Evolutionary conservation across 352 stramenopile species (phyloP).

Genomic region (Pythium guiyangense): DNA sequence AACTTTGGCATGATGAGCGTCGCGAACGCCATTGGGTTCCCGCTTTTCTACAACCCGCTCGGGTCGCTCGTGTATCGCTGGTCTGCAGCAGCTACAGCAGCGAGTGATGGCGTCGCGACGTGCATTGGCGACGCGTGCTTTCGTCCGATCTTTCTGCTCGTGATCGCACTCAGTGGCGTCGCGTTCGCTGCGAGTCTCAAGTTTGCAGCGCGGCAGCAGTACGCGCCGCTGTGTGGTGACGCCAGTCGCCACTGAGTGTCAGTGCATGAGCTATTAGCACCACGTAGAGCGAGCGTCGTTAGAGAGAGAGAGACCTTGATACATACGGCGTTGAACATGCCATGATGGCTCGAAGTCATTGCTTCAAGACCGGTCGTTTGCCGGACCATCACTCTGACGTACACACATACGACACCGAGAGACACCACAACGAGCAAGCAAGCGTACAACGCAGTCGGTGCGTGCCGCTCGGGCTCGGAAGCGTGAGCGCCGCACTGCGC

Average conservation of each 20-base stretch:
- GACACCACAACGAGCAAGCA: too few species aligned
- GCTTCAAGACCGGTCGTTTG: too few species aligned
- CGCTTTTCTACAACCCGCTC: conserved; percentile 65
- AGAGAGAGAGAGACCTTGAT: not conserved
- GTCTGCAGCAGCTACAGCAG: conserved; percentile 21
- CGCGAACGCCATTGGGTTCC: conserved; percentile 69
- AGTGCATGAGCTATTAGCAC: not conserved
- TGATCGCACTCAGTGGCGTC: conserved; percentile 42
- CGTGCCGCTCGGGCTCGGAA: not conserved
- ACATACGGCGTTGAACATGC: too few species aligned
- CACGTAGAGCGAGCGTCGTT: not conserved
- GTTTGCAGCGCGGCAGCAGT: conserved; percentile 36
- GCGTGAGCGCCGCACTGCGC: not conserved
- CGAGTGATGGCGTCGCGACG: conserved; percentile 40
- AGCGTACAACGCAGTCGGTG: not conserved
- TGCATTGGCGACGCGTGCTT: conserved; percentile 62
- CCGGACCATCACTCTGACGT: too few species aligned
- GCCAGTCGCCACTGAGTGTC: not conserved
- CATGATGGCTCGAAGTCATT: too few species aligned
- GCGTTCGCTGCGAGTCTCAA: conserved; percentile 47
- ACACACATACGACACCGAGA: too few species aligned
- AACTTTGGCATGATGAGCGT: conserved; percentile 77
- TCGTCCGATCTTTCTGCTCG: conserved; percentile 53
- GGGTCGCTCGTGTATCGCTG: conserved; percentile 52
- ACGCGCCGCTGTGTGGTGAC: conserved; percentile 10